Evolutionary conservation across 202 grass and related monocot genomes (phyloP), one percentile per base, ranked within the genome.

Genomic region (Digitaria exilis): DNA sequence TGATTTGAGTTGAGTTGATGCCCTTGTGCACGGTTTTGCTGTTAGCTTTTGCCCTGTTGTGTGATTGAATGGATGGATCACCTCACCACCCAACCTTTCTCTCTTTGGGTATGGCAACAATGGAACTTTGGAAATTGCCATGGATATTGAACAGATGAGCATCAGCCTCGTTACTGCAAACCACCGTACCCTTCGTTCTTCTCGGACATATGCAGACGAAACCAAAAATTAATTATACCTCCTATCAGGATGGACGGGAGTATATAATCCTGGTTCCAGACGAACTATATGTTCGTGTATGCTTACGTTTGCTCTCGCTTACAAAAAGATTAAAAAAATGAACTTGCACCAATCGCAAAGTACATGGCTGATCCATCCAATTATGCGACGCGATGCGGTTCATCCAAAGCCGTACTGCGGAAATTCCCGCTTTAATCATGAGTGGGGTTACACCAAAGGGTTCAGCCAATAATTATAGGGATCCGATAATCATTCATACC

Each of bases 51-150:
- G 28, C 43, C 15, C 30, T 22, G 18, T 28, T 21, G 24, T 12
- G 86, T 78, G 55, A 6, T 25, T 15, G 71, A 64, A n/a, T n/a
- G n/a, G n/a, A n/a, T n/a, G n/a, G n/a, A n/a, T 6, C 8, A 19
- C 69, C 51, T 62, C 73, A 34, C 45, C 21, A 9, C 19, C 48
- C 4, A 11, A 13, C 13, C 32, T 84, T 79, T 43, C 66, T 82
- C 49, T 82, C 28, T 77, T 76, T 52, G 17, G 78, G 29, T 17
- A 51, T 82, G 65, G 59, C 61, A 61, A n/a, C 74, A 79, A 83
- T 79, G 84, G 88, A 87, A 87, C 26, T 83, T 19, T 69, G 67
- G 84, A 63, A 79, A 83, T 86, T 87, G 72, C 84, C 84, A 46
- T 69, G 69, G 6, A 19, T 31, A 70, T 31, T 58, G 12, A 75